Base-by-base conservation (phyloP, 345 rosid genomes). In the Citrus hindsii region DNA sequence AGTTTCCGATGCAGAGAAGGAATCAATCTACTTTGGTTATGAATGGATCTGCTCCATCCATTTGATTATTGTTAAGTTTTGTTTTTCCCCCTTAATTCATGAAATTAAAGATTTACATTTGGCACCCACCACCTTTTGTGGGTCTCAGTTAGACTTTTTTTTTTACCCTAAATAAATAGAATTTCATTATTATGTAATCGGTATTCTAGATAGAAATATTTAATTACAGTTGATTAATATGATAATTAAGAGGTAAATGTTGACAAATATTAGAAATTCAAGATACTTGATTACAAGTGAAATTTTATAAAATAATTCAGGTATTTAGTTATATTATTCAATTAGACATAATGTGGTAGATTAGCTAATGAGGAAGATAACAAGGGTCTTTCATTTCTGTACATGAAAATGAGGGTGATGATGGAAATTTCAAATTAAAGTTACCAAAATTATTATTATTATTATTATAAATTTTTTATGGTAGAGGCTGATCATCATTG, bases 111-210 rank as follows among this genome's bases (percentile, higher is more conserved):
- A 32, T 42, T 75, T 64, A 64, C 78, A 75, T 32, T 30, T 51
- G 71, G 48, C 59, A 64, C 60, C 60, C 60, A 35, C 70, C 71
- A 64, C 70, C 71, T 75, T 65, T 75, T 75, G 71, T 64, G 78
- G 71, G 71, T 75, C 78, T 75, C 46, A 33, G 19, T 73, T 73
- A 40, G 74, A 70, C 74, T 10, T 1, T 0, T 12, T 42, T 10
- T 42, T 46, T 46, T 13, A 10, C 16, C 51, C 51, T 46, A 46
- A 12, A 46, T 46, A 46, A 46, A 46, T 46, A 46, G 5, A 46
- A 46, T 13, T 13, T 46, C 18, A 46, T 3, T 46, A 46, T 1
- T 46, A 13, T 10, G 9, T 42, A 0, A 12, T 42, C 14, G 48
- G 0, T 10, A 42, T 9, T 42, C 4, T 42, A 42, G 16, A 42